Evolutionary conservation across 1,139 yeast species (phyloP), one percentile per base, ranked within the genome.

Genomic region (Petasospora fabianii): DNA sequence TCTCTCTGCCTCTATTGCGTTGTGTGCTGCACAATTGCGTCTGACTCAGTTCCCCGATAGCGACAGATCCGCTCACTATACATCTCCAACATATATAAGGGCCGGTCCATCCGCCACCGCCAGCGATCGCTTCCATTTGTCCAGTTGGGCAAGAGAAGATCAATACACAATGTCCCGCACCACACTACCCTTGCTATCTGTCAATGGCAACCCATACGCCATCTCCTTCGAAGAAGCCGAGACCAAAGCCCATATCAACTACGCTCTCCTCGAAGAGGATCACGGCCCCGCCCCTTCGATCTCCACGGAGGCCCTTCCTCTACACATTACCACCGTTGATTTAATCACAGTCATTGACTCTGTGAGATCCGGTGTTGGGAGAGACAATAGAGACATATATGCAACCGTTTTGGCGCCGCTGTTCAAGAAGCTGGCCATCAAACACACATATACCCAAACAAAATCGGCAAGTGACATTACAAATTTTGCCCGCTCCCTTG

Each of bases 301-400:
- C 18, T 13, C 30, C 6, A 10, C 24, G 4, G 28, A 26, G 6
- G n/a, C 15, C 4, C 28, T 26, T n/a, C 28, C 28, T 5, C 10
- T 16, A n/a, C 48, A 43, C 26, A 19, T 49, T n/a, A 27, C 22
- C 1, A 20, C 9, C 9, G 34, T 18, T 11, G 27, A 16, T 14
- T 5, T 13, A 7, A 15, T 45, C 32, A 27, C 31, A 11, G 56
- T 71, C 0, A 53, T 81, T 11, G 87, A 82, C 51, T 81, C 88
- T 0, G 54, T 73, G 3, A 57, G 59, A 10, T 78, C 87, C 0
- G 87, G 87, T 0, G 62, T 63, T 0, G 82, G 81, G 1, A 64
- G 84, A 42, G 37, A 33, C 12, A 45, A 51, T 1, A 63, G 61
- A 27, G 70, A 74, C 43, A 54, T 78, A 14, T 77, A 74, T 51